These are phyloP conservation scores for Russula virescens DNA, from an alignment of 768 basidiomycete genomes.

Conservation along the genomic window DNA sequence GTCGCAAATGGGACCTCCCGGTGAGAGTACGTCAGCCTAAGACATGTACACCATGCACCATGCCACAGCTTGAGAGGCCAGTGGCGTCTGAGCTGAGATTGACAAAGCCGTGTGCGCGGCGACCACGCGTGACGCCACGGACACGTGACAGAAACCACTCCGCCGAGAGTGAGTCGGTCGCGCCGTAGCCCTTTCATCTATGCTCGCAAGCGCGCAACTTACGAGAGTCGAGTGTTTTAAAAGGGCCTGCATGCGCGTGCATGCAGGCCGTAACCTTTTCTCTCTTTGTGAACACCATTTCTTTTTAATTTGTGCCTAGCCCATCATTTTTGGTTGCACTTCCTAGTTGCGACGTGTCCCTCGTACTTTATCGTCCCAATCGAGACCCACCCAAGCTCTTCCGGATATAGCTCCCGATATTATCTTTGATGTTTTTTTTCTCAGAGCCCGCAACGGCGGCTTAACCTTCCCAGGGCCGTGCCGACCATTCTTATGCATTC, in stretches of 20 bases:
- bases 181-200: too few species aligned
- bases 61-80: too few species aligned
- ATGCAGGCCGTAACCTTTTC: not conserved
- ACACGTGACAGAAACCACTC: slow-evolving; percentile 9
- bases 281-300: not conserved
- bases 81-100: not conserved
- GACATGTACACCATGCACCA: too few species aligned
- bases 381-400: not conserved
- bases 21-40: too few species aligned
- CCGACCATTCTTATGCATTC: slow-evolving; percentile 13
- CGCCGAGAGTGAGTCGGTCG: too few species aligned
- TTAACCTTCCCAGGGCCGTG: slow-evolving; percentile 13
- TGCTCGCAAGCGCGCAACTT: too few species aligned
- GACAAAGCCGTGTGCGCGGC: not conserved
- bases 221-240: too few species aligned
- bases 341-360: slow-evolving; percentile 1
- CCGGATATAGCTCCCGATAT: slow-evolving; percentile 13
- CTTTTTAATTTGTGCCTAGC: not conserved
- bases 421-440: slow-evolving; percentile 1
- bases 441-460: slow-evolving; percentile 9
- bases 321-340: not conserved
- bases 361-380: not conserved
- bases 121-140: slow-evolving; percentile 12
- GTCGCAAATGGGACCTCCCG: not conserved
- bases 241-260: not conserved